phyloP scores from a whole-genome alignment of 2,329 filamentous ascomycete species.

The Fusarium sp. region DNA sequence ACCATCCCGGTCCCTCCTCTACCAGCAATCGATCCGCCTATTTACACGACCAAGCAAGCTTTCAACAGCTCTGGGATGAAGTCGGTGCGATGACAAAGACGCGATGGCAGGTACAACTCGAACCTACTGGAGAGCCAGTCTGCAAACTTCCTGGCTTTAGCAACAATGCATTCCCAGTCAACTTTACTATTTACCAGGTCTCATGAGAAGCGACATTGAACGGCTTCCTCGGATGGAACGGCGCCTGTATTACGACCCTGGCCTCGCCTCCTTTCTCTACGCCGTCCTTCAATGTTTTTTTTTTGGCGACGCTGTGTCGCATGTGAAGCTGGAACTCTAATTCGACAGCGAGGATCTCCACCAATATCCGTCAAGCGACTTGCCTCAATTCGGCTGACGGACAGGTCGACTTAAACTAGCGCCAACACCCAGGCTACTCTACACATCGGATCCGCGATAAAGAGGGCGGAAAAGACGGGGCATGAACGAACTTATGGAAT shows the following conservation, averaged over 20 bases:
- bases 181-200: slow-evolving; percentile 51
- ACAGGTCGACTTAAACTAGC: slow-evolving; percentile 28
- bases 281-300: slow-evolving; percentile 7
- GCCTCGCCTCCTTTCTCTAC: slow-evolving; percentile 27
- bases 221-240: slow-evolving; percentile 11
- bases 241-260: slow-evolving; percentile 12
- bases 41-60: slow-evolving; percentile 61
- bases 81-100: slow-evolving; percentile 61
- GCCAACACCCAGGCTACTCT: slow-evolving; percentile 7
- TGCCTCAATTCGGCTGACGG: slow-evolving; percentile 29
- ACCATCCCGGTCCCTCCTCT: slow-evolving; percentile 36
- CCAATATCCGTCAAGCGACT: slow-evolving; percentile 21
- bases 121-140: slow-evolving; percentile 41
- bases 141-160: slow-evolving; percentile 40
- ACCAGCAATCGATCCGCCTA: slow-evolving; percentile 48
- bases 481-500: background rate
- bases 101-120: slow-evolving; percentile 59
- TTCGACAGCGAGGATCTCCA: slow-evolving; percentile 17
- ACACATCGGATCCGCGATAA: slow-evolving; percentile 22
- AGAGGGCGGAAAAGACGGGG: slow-evolving; percentile 9
- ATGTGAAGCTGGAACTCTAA: slow-evolving; percentile 30
- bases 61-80: slow-evolving; percentile 65
- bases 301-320: slow-evolving; percentile 6
- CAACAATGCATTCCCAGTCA: slow-evolving; percentile 44
- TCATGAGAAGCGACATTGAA: slow-evolving; percentile 32